Evolutionary conservation across 108 stramenopile species (phyloP), one percentile per base, ranked within the genome.

Genomic region (Epipyxis sp.): DNA sequence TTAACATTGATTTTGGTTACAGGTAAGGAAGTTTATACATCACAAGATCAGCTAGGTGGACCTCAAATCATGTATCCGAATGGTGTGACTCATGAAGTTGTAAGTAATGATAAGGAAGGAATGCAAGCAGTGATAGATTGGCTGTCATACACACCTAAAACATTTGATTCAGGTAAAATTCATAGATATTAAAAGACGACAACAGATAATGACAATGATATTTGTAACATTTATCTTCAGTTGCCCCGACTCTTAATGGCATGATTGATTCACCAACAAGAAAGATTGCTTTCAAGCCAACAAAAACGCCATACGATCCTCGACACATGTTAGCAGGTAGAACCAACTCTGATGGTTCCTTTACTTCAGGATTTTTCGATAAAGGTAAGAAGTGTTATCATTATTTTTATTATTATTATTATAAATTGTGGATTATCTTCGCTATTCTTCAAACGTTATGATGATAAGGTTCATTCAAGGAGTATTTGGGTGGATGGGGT

Each of bases 1-100:
- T n/a, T n/a, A n/a, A n/a, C n/a, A n/a, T n/a, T n/a, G n/a, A n/a
- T n/a, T 42, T 42, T 67, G 41, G 25, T 94, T 95, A 42, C n/a
- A n/a, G n/a, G n/a, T n/a, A 91, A 94, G 59, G 93, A 94, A 44
- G 95, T 98, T 30, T 98, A 96, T 94, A 94, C 88, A 45, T 94
- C 94, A 3, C 92, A 98, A 62, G 94, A 98, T 79, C 97, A 96
- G 84, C 94, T 98, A 68, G 97, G 97, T 69, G 97, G 97, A 62
- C 97, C 95, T 25, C 94, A 96, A 84, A 90, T 98, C 82, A 98
- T 98, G 97, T 81, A 81, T 84, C 97, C 97, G 67, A 98, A 98
- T 79, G 97, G 97, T 80, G 92, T 94, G 46, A 81, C 93, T 27
- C 97, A 98, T 77, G 87, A 93, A 59, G 86, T 91, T 78, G 97